These are phyloP conservation scores for Sclerotinia sclerotiorum DNA, from an alignment of 2,329 filamentous ascomycete species.

Conservation along the genomic window DNA sequence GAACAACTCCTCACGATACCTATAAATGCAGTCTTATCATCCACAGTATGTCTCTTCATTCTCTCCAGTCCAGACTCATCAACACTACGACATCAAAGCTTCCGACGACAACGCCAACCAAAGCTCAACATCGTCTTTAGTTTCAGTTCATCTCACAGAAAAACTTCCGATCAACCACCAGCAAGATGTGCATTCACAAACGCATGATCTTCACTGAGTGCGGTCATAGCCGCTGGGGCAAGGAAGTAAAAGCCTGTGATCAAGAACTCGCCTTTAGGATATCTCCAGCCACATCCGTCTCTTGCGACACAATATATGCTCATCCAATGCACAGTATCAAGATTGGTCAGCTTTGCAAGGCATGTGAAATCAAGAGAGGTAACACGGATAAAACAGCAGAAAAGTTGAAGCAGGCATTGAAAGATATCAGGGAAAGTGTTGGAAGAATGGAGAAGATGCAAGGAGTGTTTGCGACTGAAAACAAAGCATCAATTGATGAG, in stretches of 20 bases:
- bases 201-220: conserved; percentile 5
- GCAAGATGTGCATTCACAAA: conserved; percentile 14
- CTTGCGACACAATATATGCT: conserved; percentile 12
- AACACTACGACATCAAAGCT: neutral
- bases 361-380: conserved; percentile 3
- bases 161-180: neutral
- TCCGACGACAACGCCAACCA: neutral
- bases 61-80: neutral
- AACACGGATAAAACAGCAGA: neutral
- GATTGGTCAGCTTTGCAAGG: neutral
- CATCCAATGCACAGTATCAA: conserved; percentile 17
- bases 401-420: conserved; percentile 12
- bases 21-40: conserved; percentile 3
- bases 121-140: neutral
- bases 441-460: conserved; percentile 19
- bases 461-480: neutral
- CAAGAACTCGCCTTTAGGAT: conserved; percentile 2
- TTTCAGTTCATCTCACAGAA: neutral
- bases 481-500: neutral
- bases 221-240: conserved; percentile 2
- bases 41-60: neutral
- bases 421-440: conserved; percentile 13
- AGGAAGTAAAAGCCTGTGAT: neutral
- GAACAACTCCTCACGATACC: neutral
- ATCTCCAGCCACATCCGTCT: neutral